phyloP scores from a whole-genome alignment of 2,329 filamentous ascomycete species.

The Fusarium sp. region DNA sequence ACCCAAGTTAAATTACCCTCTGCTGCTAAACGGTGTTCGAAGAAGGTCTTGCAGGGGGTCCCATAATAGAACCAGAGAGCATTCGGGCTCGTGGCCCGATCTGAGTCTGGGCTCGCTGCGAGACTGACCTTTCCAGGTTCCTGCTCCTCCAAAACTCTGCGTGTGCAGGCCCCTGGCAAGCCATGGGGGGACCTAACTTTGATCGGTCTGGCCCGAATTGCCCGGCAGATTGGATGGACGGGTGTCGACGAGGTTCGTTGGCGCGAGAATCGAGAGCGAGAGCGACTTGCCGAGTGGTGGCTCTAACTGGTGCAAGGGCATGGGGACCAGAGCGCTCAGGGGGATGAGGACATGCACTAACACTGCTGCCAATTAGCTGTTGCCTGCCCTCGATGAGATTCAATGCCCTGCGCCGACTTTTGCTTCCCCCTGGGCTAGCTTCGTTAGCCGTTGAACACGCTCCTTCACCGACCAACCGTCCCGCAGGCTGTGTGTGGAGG shows the following conservation, averaged over 20 bases:
- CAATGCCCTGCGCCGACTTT: constrained; percentile 22
- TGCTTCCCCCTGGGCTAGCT: constrained; percentile 21
- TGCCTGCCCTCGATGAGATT: constrained; percentile 13
- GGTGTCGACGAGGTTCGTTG: not conserved
- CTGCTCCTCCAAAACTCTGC: not conserved
- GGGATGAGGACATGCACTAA: constrained; percentile 9
- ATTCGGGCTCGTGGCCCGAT: constrained; percentile 32
- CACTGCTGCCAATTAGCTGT: constrained; percentile 28
- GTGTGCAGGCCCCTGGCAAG: constrained; percentile 18
- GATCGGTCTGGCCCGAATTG: constrained; percentile 26
- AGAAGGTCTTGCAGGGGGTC: constrained; percentile 12
- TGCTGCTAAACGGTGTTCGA: constrained; percentile 10
- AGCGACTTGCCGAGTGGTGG: not conserved
- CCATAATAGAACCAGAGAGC: not conserved
- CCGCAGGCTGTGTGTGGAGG: constrained; percentile 4
- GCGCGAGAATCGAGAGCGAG: not conserved
- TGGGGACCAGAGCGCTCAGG: constrained; percentile 1
- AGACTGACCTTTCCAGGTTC: constrained; percentile 6
- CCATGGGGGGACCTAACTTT: constrained; percentile 19
- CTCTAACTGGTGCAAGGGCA: constrained; percentile 20
- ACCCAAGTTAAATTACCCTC: constrained; percentile 44
- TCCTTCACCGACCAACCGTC: constrained; percentile 36
- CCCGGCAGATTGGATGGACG: constrained; percentile 7
- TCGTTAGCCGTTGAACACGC: constrained; percentile 31
- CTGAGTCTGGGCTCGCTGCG: constrained; percentile 12